A percentile compares a stretch with the other conserved stretches of the same genome.
These are phyloP conservation scores for Penicillium rolfsii DNA, from an alignment of 2,329 filamentous ascomycete genomes.

Conservation along the genomic window DNA sequence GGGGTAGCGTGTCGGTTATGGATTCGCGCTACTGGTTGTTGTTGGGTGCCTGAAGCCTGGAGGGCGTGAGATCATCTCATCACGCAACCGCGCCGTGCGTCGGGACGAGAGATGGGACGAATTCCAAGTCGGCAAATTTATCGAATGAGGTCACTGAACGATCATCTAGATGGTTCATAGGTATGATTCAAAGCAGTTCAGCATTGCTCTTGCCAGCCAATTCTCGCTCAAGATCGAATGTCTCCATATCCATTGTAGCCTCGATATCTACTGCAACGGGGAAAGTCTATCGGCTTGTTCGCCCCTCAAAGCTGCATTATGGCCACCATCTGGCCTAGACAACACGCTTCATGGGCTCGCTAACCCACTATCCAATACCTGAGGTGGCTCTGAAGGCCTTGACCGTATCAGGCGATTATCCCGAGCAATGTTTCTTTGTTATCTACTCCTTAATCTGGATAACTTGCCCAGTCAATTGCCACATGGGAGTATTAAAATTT, in stretches of 20 bases:
- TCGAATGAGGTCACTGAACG: not conserved
- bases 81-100: not conserved
- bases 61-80: constrained; percentile 3
- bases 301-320: not conserved
- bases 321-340: not conserved
- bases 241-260: not conserved
- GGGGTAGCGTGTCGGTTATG: constrained; percentile 9
- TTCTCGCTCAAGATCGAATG: not conserved
- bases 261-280: not conserved
- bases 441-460: not conserved
- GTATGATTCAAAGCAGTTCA: not conserved
- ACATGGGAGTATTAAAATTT: not conserved
- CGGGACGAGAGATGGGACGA: not conserved
- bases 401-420: constrained; percentile 7
- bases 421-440: not conserved
- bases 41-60: constrained; percentile 7
- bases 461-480: too few relatives aligned
- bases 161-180: not conserved
- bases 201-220: not conserved
- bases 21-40: constrained; percentile 1
- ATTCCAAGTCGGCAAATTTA: not conserved
- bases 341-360: not conserved
- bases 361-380: not conserved
- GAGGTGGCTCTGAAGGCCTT: constrained; percentile 1
- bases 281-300: not conserved